Evolutionary conservation across 495 filamentous ascomycete species (phyloP), one percentile per base, ranked within the genome.

Genomic region (Chlorociboria aeruginascens): DNA sequence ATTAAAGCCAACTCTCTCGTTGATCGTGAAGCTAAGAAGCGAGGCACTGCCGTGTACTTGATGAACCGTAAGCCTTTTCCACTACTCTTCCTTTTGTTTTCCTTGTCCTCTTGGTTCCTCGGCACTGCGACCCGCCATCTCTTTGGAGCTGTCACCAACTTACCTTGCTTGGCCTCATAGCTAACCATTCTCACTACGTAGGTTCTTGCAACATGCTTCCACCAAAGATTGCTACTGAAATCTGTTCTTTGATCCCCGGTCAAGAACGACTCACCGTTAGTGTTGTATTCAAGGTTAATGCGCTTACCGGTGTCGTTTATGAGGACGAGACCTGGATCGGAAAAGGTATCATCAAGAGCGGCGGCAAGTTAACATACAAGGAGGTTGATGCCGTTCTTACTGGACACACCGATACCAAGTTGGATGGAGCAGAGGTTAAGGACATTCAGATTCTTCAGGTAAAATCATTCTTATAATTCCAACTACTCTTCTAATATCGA

Each of bases 1-100:
- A 86, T 98, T 61, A 97, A 97, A 70, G 72, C 79, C 32, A 95
- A 93, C 70, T 95, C 92, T 16, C 75, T 98, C 42, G 90, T 96
- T 31, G 92, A 98, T 60, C 83, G 92, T 37, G 92, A 98, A 68
- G 92, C 92, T 1, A 95, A 93, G 77, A 98, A 98, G 72, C 83
- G 92, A 30, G 93, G 90, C 48, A 97, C 92, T 43, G 89, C 86
- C 32, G 92, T 98, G 12, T 89, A 97, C 55, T 69, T 98, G 43
- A 82, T 94, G 64, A 89, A 95, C 66, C n/a, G n/a, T n/a, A n/a
- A n/a, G n/a, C n/a, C n/a, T n/a, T n/a, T n/a, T n/a, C 32, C 33
- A 40, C 38, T 40, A 40, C 8, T 14, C 38, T 10, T 9, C 17
- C 38, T 35, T 8, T 35, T 8, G 8, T 35, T n/a, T 35, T 35